Conservation (phyloP, 768 basidiomycete species). For the Chalciporus piperatus region DNA sequence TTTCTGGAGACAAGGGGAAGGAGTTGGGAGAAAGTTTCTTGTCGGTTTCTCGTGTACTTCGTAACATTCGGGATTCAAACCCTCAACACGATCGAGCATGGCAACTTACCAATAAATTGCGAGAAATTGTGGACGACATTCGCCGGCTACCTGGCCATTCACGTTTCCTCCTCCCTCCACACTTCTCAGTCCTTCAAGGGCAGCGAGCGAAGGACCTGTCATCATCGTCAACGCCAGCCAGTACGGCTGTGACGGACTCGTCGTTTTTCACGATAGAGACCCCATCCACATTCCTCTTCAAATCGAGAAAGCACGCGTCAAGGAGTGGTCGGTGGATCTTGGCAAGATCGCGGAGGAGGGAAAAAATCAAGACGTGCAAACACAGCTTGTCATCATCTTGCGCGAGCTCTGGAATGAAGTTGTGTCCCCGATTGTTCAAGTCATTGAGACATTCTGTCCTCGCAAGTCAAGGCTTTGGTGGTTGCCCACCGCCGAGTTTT, state of each 20-base stretch:
- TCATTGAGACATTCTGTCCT: background rate
- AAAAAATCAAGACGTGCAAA: background rate
- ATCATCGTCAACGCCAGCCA: too few species aligned
- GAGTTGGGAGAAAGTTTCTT: background rate
- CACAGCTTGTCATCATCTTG: background rate
- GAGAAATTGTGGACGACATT: too few species aligned
- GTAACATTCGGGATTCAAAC: too few species aligned
- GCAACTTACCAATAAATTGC: too few species aligned
- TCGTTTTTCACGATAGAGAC: background rate
- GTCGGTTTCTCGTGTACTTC: background rate
- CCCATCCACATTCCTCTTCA: background rate
- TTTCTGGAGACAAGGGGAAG: background rate
- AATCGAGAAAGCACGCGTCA: background rate
- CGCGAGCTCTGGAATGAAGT: slow-evolving; percentile 1
- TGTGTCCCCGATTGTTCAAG: slow-evolving; percentile 1
- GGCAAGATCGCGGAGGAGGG: background rate
- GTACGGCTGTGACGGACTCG: too few species aligned
- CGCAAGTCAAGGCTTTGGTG: slow-evolving; percentile 7
- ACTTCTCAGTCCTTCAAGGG: too few species aligned
- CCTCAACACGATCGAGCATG: too few species aligned
- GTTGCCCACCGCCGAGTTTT: slow-evolving; percentile 4
- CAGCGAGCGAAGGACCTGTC: too few species aligned
- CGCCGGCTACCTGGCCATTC: too few species aligned
- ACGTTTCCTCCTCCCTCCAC: too few species aligned
- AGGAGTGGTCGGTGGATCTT: background rate